Evolutionary conservation across 2,329 filamentous ascomycete genomes (phyloP).

Genomic region (Geoglossum cookeanum): DNA sequence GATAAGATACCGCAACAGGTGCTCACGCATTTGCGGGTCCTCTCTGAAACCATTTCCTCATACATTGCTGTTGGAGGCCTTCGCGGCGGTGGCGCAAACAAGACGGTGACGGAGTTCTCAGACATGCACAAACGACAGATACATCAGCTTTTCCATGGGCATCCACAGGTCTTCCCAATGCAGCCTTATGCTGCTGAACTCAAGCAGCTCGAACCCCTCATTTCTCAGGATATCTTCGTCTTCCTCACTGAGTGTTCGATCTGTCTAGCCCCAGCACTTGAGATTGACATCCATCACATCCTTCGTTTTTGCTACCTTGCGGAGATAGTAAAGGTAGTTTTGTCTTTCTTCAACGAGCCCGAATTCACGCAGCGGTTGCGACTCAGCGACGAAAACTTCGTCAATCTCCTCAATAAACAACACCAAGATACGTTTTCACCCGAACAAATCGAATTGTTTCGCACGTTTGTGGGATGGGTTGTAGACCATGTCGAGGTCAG

Average conservation of each 20-base stretch:
- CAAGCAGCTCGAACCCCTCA: conserved; percentile 29
- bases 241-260: conserved; percentile 68
- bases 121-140: conserved; percentile 53
- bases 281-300: conserved; percentile 59
- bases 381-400: conserved; percentile 6
- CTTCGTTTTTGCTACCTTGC: conserved; percentile 75
- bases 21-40: conserved; percentile 69
- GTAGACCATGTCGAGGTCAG: conserved; percentile 10
- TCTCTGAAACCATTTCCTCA: conserved; percentile 73
- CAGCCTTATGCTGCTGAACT: conserved; percentile 23
- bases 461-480: conserved; percentile 17
- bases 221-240: conserved; percentile 53
- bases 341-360: conserved; percentile 30
- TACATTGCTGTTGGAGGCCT: conserved; percentile 64
- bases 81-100: conserved; percentile 37
- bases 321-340: conserved; percentile 68
- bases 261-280: conserved; percentile 45
- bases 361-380: conserved; percentile 17
- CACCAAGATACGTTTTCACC: conserved; percentile 8
- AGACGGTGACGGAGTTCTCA: conserved; percentile 46
- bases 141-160: conserved; percentile 51
- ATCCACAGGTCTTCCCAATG: conserved; percentile 20
- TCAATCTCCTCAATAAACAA: conserved; percentile 6
- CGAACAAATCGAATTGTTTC: conserved; percentile 12
- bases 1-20: conserved; percentile 70